Percentiles rank a stretch among this genome's conserved stretches.
These are phyloP conservation scores for Penicillium egyptiacum DNA, from an alignment of 495 filamentous ascomycete genomes.

Conservation along the genomic window DNA sequence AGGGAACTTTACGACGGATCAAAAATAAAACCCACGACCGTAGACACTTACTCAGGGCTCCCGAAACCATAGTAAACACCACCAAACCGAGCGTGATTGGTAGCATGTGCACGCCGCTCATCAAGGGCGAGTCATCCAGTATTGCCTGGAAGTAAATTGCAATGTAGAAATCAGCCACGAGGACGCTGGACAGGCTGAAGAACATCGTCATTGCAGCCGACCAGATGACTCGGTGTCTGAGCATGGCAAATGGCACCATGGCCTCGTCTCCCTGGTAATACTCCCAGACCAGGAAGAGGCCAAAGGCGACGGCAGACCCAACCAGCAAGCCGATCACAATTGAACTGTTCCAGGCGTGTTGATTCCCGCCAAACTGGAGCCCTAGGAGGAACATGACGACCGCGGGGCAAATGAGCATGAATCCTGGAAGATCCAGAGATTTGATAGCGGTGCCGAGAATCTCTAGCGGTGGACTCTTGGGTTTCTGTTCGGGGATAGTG, in stretches of 20 bases:
- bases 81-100: constrained; percentile 56
- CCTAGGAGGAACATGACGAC: constrained; percentile 65
- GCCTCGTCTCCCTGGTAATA: constrained; percentile 62
- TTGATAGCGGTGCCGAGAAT: constrained; percentile 15
- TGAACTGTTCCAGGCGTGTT: constrained; percentile 58
- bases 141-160: constrained; percentile 81
- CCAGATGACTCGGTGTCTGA: constrained; percentile 59
- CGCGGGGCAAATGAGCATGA: constrained; percentile 29
- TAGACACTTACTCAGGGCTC: constrained; percentile 32
- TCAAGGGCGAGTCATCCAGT: constrained; percentile 56
- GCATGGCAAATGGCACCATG: constrained; percentile 65
- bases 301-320: constrained; percentile 55
- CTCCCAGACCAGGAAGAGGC: constrained; percentile 60
- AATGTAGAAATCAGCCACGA: constrained; percentile 55
- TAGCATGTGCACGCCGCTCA: constrained; percentile 67
- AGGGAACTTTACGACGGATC: too few species aligned
- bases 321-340: constrained; percentile 62
- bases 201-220: constrained; percentile 26
- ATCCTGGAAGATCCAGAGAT: constrained; percentile 20
- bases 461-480: constrained; percentile 1
- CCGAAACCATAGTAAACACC: constrained; percentile 55
- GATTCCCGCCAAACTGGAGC: constrained; percentile 70
- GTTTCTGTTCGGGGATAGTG: constrained; percentile 20
- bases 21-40: background rate
- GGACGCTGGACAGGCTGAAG: constrained; percentile 47